Base-by-base conservation (phyloP, 2,329 filamentous ascomycete genomes). In the Penicillium sp. region DNA sequence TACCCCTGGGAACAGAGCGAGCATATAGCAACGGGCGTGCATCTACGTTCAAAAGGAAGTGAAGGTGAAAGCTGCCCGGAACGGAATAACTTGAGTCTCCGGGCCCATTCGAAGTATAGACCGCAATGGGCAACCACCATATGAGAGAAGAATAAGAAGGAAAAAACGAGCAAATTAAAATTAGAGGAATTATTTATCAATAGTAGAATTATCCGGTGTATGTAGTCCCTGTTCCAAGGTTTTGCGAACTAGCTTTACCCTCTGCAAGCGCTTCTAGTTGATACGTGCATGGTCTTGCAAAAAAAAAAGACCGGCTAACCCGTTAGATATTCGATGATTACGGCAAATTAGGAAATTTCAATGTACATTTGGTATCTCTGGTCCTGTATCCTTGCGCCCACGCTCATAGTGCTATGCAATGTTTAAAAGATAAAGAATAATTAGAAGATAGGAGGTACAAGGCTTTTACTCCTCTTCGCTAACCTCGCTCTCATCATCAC, bases 401-500 rank as follows among this genome's bases (percentile, higher is more conserved):
- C 56, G 60, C 60, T 62, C 33, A 56, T 41, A 47, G 44, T 22
- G 27, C 12, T 35, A 60, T 58, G 51, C 55, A 62, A 61, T 43
- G 46, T 27, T 18, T 11, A 3, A 49, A 40, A 26, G n/a, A 23
- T 23, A 45, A 35, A 35, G 25, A 14, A 18, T 18, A 6, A 27
- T 18, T 7, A 46, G 31, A 22, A 15, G 4, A 37, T 3, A 18
- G n/a, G 33, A 37, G 33, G n/a, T 9, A 6, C 11, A 40, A 40
- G 49, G 15, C 14, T 31, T 22, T 71, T 59, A 87, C 67, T 87
- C 85, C 68, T 87, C 85, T 67, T 87, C 85, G 61, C 85, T 87
- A 51, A 87, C 84, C 62, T 86, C 84, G 61, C 85, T 87, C 69
- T 87, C 85, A 50, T 78, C 73, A 18, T 85, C 83, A 33, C 77